Evolutionary conservation across 2,329 filamentous ascomycete species (phyloP), one percentile per base, ranked within the genome.

Genomic region (Epichloe hybrida): DNA sequence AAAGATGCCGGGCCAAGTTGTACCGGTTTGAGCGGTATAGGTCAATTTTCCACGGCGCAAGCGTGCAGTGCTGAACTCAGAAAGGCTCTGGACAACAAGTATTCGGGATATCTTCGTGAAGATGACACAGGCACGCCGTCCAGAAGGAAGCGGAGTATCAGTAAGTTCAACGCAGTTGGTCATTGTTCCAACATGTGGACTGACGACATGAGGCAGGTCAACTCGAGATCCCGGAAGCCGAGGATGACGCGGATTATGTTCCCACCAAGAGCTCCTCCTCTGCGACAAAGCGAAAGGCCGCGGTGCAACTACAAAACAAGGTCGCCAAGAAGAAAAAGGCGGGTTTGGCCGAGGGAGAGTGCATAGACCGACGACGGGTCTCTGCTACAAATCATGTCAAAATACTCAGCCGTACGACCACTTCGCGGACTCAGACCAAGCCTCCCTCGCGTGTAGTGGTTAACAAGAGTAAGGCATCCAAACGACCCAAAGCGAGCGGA

Each of bases 231-330:
- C 9, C 41, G 5, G 40, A 46, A 6, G 37, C 38, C 21, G 52
- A 53, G 6, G 49, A 51, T 27, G 52, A 47, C 23, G n/a, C 31
- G 17, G 48, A 53, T 3, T 51, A 51, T 34, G 11, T 23, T 23
- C 49, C 52, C 12, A 17, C 9, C 27, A 37, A 40, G 11, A 21
- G 13, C 17, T 17, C n/a, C n/a, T n/a, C n/a, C 5, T 9, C 37
- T 8, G 11, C 39, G 36, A 49, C n/a, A 3, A 53, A 51, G 42
- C 52, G 52, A 23, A 49, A 43, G 23, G 15, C n/a, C 13, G 20
- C 23, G 7, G 21, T 21, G 27, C 48, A 47, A n/a, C 13, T 40
- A n/a, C 52, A 54, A 3, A 55, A 51, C 38, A 58, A 52, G 13
- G 8, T 37, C 17, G 21, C 9, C 12, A 51, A 49, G 38, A 15